A percentile compares a stretch with the other conserved stretches of the same genome.
Conservation (phyloP, 2,329 filamentous ascomycete species). For the Fusarium oligoseptatum region DNA sequence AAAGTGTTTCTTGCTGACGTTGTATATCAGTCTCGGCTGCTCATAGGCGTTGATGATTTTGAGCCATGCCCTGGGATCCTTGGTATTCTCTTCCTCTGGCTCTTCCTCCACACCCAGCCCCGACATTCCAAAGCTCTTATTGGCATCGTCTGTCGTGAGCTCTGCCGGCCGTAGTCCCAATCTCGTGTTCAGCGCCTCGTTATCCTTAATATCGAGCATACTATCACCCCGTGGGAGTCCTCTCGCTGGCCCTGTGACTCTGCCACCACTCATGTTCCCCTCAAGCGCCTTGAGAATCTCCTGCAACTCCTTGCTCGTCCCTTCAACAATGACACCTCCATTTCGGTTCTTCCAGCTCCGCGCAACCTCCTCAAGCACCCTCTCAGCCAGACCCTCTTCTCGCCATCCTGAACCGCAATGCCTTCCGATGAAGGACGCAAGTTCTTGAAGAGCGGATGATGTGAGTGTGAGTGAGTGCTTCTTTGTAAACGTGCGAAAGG, state of each 20-base stretch:
- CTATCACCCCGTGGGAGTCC: slow-evolving; percentile 70
- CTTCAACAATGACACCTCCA: slow-evolving; percentile 92
- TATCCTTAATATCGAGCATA: slow-evolving; percentile 70
- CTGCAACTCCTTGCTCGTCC: slow-evolving; percentile 79
- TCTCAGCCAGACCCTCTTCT: slow-evolving; percentile 93
- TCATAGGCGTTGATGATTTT: slow-evolving; percentile 87
- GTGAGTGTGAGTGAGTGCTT: slow-evolving; percentile 96
- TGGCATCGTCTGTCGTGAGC: slow-evolving; percentile 70
- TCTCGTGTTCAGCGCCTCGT: slow-evolving; percentile 67
- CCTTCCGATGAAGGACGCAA: slow-evolving; percentile 91
- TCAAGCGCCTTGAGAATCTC: slow-evolving; percentile 87
- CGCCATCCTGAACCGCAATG: slow-evolving; percentile 97
- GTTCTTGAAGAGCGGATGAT: slow-evolving; percentile 84
- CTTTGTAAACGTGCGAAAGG: slow-evolving; percentile 96
- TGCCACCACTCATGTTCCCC: slow-evolving; percentile 90
- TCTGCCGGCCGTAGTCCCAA: slow-evolving; percentile 63
- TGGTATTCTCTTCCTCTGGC: slow-evolving; percentile 69
- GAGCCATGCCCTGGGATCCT: slow-evolving; percentile 84
- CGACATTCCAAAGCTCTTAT: slow-evolving; percentile 74
- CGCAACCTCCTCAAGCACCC: slow-evolving; percentile 91
- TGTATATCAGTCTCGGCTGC: slow-evolving; percentile 84
- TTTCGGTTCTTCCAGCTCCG: slow-evolving; percentile 92
- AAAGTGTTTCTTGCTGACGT: slow-evolving; percentile 88
- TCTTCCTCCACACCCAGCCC: slow-evolving; percentile 65
- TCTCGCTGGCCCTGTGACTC: slow-evolving; percentile 66